These are phyloP conservation scores for Candida glucosophila DNA, from an alignment of 1,139 yeast species.

Conservation along the genomic window DNA sequence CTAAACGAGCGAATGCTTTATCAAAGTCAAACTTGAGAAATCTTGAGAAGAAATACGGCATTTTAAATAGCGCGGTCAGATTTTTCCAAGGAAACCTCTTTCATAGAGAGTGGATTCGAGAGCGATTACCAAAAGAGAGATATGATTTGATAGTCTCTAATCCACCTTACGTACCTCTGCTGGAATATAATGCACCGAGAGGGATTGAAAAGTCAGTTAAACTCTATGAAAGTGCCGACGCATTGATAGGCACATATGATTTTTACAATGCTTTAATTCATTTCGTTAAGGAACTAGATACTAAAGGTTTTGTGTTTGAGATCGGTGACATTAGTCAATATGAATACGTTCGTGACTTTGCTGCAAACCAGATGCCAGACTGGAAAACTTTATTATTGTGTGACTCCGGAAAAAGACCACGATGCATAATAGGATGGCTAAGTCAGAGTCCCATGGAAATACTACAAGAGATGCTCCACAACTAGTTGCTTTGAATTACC, in stretches of 20 bases:
- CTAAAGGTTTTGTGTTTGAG: slow-evolving; percentile 28
- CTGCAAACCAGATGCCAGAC: slow-evolving; percentile 5
- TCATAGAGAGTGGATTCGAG: background rate
- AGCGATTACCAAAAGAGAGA: no score
- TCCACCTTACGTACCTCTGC: slow-evolving; percentile 75
- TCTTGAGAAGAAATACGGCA: no score
- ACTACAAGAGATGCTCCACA: slow-evolving; percentile 2
- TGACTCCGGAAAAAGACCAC: slow-evolving; percentile 22
- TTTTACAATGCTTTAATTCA: slow-evolving; percentile 58
- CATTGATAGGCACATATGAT: slow-evolving; percentile 68
- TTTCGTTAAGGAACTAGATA: slow-evolving; percentile 33
- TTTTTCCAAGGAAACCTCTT: no score
- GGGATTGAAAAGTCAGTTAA: slow-evolving; percentile 55
- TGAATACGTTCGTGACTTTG: slow-evolving; percentile 11
- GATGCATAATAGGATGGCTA: slow-evolving; percentile 36
- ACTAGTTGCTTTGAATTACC: no score
- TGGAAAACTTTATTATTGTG: slow-evolving; percentile 21
- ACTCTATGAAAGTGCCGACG: slow-evolving; percentile 64
- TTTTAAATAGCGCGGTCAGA: no score
- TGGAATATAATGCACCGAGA: slow-evolving; percentile 27
- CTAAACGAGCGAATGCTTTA: slow-evolving; percentile 42
- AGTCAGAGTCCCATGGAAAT: slow-evolving; percentile 5
- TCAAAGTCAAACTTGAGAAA: slow-evolving; percentile 49
- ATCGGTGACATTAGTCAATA: slow-evolving; percentile 32
- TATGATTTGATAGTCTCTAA: slow-evolving; percentile 63